phyloP scores from a whole-genome alignment of 352 stramenopile genomes.

The Albugo laibachii region DNA sequence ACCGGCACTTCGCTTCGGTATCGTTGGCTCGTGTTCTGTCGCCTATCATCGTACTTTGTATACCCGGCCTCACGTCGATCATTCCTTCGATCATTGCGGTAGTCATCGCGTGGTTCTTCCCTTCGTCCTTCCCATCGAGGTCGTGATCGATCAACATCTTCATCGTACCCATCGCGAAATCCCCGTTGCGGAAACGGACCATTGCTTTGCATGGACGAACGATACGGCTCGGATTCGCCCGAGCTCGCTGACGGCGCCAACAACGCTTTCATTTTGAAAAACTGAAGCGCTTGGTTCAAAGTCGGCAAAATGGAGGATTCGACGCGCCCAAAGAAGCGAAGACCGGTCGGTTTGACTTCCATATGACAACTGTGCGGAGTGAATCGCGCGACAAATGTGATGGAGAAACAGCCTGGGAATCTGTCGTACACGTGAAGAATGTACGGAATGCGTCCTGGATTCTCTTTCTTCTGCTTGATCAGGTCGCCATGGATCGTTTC shows the following conservation, averaged over 20 bases:
- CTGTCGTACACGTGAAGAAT: slow-evolving; percentile 70
- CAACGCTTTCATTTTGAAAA: slow-evolving; percentile 81
- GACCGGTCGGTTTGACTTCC: slow-evolving; percentile 69
- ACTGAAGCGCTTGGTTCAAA: slow-evolving; percentile 59
- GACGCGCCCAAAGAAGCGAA: slow-evolving; percentile 74
- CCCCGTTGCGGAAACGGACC: too few species aligned
- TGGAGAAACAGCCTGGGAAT: slow-evolving; percentile 78
- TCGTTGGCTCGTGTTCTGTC: too few species aligned
- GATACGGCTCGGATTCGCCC: too few species aligned
- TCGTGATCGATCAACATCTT: too few species aligned
- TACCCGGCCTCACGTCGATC: too few species aligned
- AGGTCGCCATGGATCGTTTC: slow-evolving; percentile 71
- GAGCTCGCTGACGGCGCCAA: slow-evolving; percentile 17
- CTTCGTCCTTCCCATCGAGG: too few species aligned
- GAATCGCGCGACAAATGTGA: slow-evolving; percentile 71
- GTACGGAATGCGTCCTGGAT: slow-evolving; percentile 67
- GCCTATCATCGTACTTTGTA: too few species aligned
- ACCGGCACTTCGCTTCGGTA: too few species aligned
- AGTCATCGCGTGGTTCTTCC: too few species aligned
- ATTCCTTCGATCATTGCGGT: too few species aligned
- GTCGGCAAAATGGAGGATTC: slow-evolving; percentile 70
- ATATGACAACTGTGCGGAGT: slow-evolving; percentile 74
- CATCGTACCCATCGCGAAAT: too few species aligned
- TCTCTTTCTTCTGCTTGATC: slow-evolving; percentile 78
- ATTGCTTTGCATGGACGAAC: too few species aligned